Evolutionary conservation across 164 flowering plant species (phyloP), one percentile per base, ranked within the genome.

Genomic region (Umbellularia californica): DNA sequence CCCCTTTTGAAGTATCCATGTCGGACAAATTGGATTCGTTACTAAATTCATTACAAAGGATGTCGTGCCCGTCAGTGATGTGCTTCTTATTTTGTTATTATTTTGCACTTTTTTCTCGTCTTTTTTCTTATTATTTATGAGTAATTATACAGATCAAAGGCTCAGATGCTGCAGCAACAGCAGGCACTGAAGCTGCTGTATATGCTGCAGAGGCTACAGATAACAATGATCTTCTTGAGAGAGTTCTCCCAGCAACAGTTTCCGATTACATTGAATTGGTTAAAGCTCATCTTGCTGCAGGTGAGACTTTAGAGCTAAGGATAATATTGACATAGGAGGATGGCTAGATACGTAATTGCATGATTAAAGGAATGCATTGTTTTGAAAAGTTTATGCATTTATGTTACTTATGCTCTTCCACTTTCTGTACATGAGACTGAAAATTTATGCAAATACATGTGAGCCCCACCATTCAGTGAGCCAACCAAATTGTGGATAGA

Each of bases 151-250:
- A 94, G 99, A 88, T 78, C 73, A 96, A 90, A 86, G 97, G 97
- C 52, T 87, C 92, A 74, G 92, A 94, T 85, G 98, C 99, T 79
- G 99, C 99, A 51, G 80, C 85, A 74, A 85, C 94, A 69, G 83
- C 80, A 84, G 99, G 99, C 50, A 75, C 94, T 58, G 98, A 94
- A 84, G 97, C 98, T 13, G 85, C 87, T 65, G 91, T 96, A 27
- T 94, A 91, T 86, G 99, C 98, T 33, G 88, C 94, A 62, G 97
- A 91, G 85, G 99, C 99, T 68, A 86, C 97, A 41, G 90, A 91
- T 65, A 87, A 52, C 50, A 91, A 92, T 85, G 98, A 96, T 74
- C 93, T 94, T 74, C 82, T 96, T 3, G 99, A 96, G 69, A 82
- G 70, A 74, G 77, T 94, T 66, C 96, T 96, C 80, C 98, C 99